phyloP scores from a whole-genome alignment of 805 yeast species.

The Candida lessepsii region DNA sequence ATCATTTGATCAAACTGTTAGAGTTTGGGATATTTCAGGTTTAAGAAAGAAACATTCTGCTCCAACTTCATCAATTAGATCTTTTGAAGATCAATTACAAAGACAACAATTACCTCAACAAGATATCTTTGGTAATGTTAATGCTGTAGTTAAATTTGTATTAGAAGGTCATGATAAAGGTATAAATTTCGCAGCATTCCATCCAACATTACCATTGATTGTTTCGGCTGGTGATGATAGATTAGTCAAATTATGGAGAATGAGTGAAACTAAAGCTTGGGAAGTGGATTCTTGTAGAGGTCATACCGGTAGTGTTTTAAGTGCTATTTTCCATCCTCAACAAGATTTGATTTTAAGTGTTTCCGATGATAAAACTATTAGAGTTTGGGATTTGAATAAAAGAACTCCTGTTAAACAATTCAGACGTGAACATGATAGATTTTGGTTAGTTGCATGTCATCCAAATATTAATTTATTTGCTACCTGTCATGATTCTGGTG shows the following conservation, averaged over 20 bases:
- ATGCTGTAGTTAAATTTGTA: constrained; percentile 92
- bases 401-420: constrained; percentile 92
- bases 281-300: constrained; percentile 99
- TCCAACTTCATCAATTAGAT: constrained; percentile 43
- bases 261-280: constrained; percentile 98
- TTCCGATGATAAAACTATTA: constrained; percentile 92
- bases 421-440: constrained; percentile 89
- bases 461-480: constrained; percentile 92
- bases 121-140: constrained; percentile 92
- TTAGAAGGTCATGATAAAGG: constrained; percentile 98
- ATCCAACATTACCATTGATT: constrained; percentile 91
- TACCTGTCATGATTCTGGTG: constrained; percentile 95
- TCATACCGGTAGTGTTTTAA: constrained; percentile 88
- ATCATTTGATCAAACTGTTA: constrained; percentile 95
- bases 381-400: constrained; percentile 95
- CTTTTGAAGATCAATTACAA: constrained; percentile 52
- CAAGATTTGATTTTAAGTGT: constrained; percentile 91
- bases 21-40: constrained; percentile 98
- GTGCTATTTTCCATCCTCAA: constrained; percentile 89
- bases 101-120: constrained; percentile 75
- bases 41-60: constrained; percentile 95
- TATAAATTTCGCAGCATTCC: constrained; percentile 98
- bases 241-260: constrained; percentile 93
- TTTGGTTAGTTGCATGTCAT: constrained; percentile 89
- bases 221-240: constrained; percentile 97